Evolutionary conservation across 345 rosid genomes (phyloP), one percentile per base, ranked within the genome.

Genomic region (Eucalyptus curtisii): DNA sequence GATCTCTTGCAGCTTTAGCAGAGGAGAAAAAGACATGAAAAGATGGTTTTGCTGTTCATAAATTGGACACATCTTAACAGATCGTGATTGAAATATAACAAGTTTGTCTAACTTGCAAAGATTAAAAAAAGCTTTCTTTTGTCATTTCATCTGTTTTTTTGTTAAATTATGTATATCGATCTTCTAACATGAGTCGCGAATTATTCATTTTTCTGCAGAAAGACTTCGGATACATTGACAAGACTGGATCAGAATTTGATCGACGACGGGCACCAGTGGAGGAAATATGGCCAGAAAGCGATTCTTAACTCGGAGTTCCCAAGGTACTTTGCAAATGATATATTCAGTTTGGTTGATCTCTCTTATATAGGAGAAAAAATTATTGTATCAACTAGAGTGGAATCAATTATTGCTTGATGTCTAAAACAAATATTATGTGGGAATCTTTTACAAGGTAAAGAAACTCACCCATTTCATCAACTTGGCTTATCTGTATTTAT

Each of bases 241-340:
- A 90, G n/a, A 37, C 16, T 90, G 79, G 57, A 92, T 20, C 9
- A 89, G 24, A 85, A 49, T 27, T 90, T 92, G 85, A 89, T 88
- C 27, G 93, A 93, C 80, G 96, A 95, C 81, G 95, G 93, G 27
- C 88, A 86, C 88, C 92, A 89, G 12, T 95, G 96, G 96, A 91
- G 96, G 86, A 95, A 95, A 89, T 95, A 95, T 79, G 96, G 95
- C 5, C 94, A 95, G 91, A 95, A 93, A 84, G 86, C 90, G 27
- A 95, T 95, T 91, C 94, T 88, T 61, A 89, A 90, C 81, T 88
- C 93, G 27, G 53, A 89, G 17, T 89, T 89, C 89, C 95, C 94
- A 33, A 91, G 96, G 94, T 92, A 92, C 84, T 37, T 76, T 25
- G 42, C 27, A 40, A 40, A 76, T 22, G 30, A 76, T 40, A 6